Evolutionary conservation across 305 asterid species (phyloP), one percentile per base, ranked within the genome.

Genomic region (Salvia sclarea): DNA sequence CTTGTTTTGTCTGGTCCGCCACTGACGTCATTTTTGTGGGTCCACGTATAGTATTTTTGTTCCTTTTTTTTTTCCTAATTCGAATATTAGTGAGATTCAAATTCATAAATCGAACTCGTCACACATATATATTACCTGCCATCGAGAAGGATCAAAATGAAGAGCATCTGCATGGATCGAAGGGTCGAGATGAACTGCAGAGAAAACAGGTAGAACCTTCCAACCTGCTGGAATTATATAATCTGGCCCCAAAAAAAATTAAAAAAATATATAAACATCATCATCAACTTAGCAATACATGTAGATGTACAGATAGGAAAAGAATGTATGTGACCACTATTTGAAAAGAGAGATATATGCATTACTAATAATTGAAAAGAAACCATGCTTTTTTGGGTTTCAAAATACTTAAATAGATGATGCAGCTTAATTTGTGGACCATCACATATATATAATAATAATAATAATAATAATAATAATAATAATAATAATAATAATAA

Each of bases 171-270:
- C 70, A 76, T 88, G 96, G 61, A 84, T 66, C n/a, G 86, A 75
- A 69, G 89, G 87, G 78, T 88, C 93, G 55, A 86, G 84, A 70
- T 88, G 96, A 76, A 88, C 93, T 43, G 91, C 93, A 56, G 91
- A 86, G 56, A 88, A 83, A 43, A 88, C 79, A 6, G 96, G 93
- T 79, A 88, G 86, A 80, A 88, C 96, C 89, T 86, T 83, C 96
- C 96, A 88, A 20, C 96, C 96, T 4, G 89, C 80, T 69, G 96
- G 96, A 73, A 88, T 88, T 53, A 85, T 74, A 75, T 83, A 84
- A 74, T 76, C 96, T 88, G 80, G 56, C 33, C 57, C 53, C 64
- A 37, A 31, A n/a, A 75, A 63, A 43, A 10, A 73, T 65, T 16
- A 22, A n/a, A n/a, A n/a, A n/a, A n/a, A n/a, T n/a, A n/a, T n/a